Conservation (phyloP, 2,329 filamentous ascomycete genomes). For the Rutstroemia sp. region DNA sequence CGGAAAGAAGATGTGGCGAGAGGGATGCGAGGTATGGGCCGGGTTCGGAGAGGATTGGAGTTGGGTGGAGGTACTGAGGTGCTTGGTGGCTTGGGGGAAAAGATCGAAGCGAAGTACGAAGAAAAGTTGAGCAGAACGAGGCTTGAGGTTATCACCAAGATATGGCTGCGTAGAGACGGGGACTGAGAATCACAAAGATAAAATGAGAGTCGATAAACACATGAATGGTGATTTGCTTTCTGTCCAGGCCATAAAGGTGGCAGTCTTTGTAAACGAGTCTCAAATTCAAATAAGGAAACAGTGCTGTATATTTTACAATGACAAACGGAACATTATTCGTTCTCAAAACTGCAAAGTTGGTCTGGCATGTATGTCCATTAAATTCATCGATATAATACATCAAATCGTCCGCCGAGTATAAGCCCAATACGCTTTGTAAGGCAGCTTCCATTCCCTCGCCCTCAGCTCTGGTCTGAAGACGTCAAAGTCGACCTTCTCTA, state of each 20-base stretch:
- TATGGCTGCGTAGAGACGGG: too few species aligned
- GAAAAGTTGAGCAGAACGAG: not conserved
- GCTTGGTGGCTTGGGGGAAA: not conserved
- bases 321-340: too few species aligned
- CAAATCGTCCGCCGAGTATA: conserved; percentile 44
- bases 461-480: conserved; percentile 59
- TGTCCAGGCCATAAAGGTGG: too few species aligned
- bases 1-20: conserved; percentile 20
- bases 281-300: too few species aligned
- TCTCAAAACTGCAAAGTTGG: not conserved
- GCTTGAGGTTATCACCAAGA: too few species aligned
- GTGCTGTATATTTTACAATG: too few species aligned
- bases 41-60: conserved; percentile 25
- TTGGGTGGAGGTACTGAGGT: conserved; percentile 25
- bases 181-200: too few species aligned
- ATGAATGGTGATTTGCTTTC: too few species aligned
- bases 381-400: not conserved
- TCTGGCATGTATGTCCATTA: not conserved
- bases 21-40: conserved; percentile 24
- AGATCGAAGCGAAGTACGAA: not conserved
- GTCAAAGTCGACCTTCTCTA: conserved; percentile 82
- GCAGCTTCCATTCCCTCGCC: conserved; percentile 72
- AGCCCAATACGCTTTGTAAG: conserved; percentile 65
- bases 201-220: too few species aligned
- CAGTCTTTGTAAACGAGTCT: too few species aligned